phyloP scores from a whole-genome alignment of 2,329 filamentous ascomycete genomes.

The Fusarium transvaalense region DNA sequence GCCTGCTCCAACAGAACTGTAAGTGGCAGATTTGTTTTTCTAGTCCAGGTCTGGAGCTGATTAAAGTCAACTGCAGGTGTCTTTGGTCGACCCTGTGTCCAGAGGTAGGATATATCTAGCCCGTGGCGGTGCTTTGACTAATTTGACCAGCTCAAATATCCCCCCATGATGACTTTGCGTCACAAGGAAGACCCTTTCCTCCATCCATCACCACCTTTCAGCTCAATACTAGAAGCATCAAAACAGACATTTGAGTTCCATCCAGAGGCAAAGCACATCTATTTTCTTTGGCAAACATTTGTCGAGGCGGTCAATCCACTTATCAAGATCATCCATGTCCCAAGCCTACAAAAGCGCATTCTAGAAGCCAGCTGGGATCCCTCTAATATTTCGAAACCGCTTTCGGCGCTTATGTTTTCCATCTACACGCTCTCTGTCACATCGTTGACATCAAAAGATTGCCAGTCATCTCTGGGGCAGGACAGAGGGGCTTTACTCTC shows the following conservation, averaged over 20 bases:
- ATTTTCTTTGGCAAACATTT: constrained; percentile 51
- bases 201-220: constrained; percentile 21
- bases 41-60: background rate
- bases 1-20: constrained; percentile 12
- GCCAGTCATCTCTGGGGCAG: constrained; percentile 30
- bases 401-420: constrained; percentile 47
- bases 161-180: constrained; percentile 35
- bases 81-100: constrained; percentile 37
- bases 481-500: constrained; percentile 27
- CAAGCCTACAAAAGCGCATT: constrained; percentile 50
- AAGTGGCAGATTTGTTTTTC: background rate
- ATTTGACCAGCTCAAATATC: constrained; percentile 43
- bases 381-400: constrained; percentile 19
- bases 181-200: constrained; percentile 42
- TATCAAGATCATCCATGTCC: constrained; percentile 51
- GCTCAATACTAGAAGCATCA: background rate
- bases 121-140: background rate
- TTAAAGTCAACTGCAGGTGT: constrained; percentile 12
- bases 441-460: constrained; percentile 35
- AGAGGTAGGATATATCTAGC: constrained; percentile 8
- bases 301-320: constrained; percentile 52
- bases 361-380: constrained; percentile 50
- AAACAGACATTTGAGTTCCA: constrained; percentile 32
- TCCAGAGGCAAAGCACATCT: constrained; percentile 50
- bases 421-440: constrained; percentile 48